These are phyloP conservation scores for Tetrahymena thermophila DNA, from an alignment of 73 alveolate species.

Conservation along the genomic window DNA sequence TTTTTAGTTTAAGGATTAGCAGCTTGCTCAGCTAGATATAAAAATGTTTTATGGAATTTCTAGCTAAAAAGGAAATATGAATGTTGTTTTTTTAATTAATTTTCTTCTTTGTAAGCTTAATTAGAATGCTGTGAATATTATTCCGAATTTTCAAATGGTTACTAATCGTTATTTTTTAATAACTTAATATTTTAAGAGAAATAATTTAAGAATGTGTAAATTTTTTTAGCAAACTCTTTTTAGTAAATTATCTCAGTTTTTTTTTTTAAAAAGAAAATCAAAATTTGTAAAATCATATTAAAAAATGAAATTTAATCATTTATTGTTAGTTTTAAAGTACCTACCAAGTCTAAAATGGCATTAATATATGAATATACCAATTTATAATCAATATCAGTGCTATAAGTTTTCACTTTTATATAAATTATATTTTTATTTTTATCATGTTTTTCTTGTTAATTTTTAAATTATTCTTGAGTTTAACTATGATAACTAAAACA, in stretches of 20 bases:
- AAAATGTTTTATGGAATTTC: neutral
- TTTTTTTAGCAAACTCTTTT: neutral
- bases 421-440: too few species aligned
- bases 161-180: too few species aligned
- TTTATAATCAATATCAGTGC: too few species aligned
- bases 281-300: neutral
- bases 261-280: neutral
- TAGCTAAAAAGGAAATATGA: neutral
- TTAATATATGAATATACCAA: neutral
- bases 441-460: too few species aligned
- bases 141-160: neutral
- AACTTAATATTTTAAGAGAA: neutral
- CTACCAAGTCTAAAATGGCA: neutral
- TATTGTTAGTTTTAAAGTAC: neutral
- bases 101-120: neutral
- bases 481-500: too few species aligned
- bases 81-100: too few species aligned
- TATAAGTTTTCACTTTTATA: too few species aligned
- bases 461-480: too few species aligned
- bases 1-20: neutral
- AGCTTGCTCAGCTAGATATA: neutral
- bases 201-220: too few species aligned
- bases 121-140: neutral
- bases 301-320: neutral
- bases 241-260: neutral